Percentiles rank a stretch among this genome's conserved stretches.
These are phyloP conservation scores for Isatis lusitanica DNA, from an alignment of 441 rosid species.

Conservation along the genomic window DNA sequence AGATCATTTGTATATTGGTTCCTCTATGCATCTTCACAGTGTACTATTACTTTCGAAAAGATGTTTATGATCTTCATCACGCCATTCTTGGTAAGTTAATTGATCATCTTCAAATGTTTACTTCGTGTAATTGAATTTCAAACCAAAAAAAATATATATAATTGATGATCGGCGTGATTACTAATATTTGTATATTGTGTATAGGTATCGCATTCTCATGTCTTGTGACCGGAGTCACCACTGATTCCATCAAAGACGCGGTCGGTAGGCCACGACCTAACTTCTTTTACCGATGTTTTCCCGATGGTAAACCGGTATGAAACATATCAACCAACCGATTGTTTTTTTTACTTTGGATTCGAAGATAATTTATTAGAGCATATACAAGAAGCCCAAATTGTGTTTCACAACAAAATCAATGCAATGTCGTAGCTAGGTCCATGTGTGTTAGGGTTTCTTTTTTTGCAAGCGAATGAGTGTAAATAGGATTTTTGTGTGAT, in stretches of 20 bases:
- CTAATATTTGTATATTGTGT: neutral
- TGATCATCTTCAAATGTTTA: neutral
- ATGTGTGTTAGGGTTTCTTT: neutral
- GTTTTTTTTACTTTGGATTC: neutral
- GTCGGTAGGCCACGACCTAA: conserved; percentile 61
- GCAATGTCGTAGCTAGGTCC: neutral
- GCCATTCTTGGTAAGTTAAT: conserved; percentile 42
- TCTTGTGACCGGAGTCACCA: conserved; percentile 48
- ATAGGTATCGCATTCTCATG: conserved; percentile 47
- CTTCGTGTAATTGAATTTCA: neutral
- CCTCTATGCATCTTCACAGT: conserved; percentile 41
- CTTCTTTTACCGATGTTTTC: conserved; percentile 60
- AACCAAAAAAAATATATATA: neutral
- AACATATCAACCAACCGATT: neutral
- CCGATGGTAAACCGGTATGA: conserved; percentile 49
- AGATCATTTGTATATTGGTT: conserved; percentile 43
- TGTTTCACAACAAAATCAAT: neutral
- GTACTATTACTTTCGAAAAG: conserved; percentile 43
- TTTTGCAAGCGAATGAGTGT: neutral
- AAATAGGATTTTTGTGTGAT: neutral
- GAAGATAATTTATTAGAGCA: neutral
- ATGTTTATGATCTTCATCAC: conserved; percentile 58
- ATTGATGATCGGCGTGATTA: neutral
- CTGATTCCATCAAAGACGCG: conserved; percentile 55
- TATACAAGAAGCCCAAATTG: neutral